Base-by-base conservation (phyloP, 495 filamentous ascomycete genomes). In the Jackrogersella multiformis region DNA sequence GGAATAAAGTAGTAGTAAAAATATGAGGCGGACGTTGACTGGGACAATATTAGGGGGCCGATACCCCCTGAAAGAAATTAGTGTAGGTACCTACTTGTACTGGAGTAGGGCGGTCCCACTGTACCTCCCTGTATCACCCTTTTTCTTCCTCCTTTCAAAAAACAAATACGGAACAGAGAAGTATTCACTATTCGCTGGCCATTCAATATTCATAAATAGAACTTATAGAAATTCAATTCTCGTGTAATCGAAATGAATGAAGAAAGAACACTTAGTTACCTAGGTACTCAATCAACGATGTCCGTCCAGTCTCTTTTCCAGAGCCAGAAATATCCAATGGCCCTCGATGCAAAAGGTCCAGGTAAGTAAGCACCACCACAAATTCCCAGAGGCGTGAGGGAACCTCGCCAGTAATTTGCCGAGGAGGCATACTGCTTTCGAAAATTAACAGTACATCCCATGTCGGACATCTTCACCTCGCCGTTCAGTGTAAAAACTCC, bases 241-340 rank as follows among this genome's bases (percentile, higher is more conserved):
- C 7, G 7, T 4, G 4, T 4, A 30, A 30, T 35, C 10, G 32
- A 12, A 9, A 35, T 5, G 32, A 9, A 9, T 13, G 32, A 4
- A 12, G 4, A 35, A 5, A 35, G 7, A 35, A 12, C 32, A 35
- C 4, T 12, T 7, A n/a, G 10, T 13, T 4, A 35, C 4, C 32
- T 12, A 35, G 9, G 0, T 46, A 15, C 23, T 46, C 9, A 46
- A 46, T 6, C 12, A 46, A 10, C 13, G 4, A 8, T 7, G 12
- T 61, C 26, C 32, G 45, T 35, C 61, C 67, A 70, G 2, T 70
- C 61, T 58, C 45, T 56, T 32, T 54, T 70, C 67, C 67, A 70
- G 23, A 70, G 42, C 67, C 67, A 70, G 62, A 70, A 70, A 42
- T 51, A 66, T 20, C 56, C 67, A n/a, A 30, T 13, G 8, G 56